Base-by-base conservation (phyloP, 2,329 filamentous ascomycete species). In the Sporothrix phasma region DNA sequence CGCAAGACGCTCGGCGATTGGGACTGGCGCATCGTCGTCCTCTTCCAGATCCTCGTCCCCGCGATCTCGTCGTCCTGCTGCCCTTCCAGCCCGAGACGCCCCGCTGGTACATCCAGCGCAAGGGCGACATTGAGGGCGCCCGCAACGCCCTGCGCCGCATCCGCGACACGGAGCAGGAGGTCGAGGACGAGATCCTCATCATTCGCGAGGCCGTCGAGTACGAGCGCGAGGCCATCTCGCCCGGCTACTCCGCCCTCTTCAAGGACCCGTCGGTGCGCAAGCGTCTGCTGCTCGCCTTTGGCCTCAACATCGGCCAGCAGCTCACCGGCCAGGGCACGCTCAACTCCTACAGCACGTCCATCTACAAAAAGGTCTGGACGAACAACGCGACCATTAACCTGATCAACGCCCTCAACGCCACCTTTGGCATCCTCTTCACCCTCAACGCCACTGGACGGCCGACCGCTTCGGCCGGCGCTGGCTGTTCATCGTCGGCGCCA, bases 331-430 rank as follows among this genome's bases (percentile, higher is more conserved):
- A 90, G 74, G 88, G 87, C 67, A 87, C 86, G 1, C 79, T 90
- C 68, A 90, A 89, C 79, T 81, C 82, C 3, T 90, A 90, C 78
- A 87, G 83, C 22, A 88, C 86, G n/a, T 82, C 84, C 69, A 87
- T 90, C 70, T 90, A 90, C 77, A 83, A 88, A 75, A 86, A 87
- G 72, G 82, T 89, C 26, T 90, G 87, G 78, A 79, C 76, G 26
- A 79, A 74, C 62, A 76, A 74, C 63, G 76, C 81, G 59, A 84
- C 80, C 24, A 88, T 89, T 72, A 85, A 85, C 67, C 78, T 90
- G 37, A 90, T 90, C 78, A 90, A 90, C 72, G 87, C 87, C 3
- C 78, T 90, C 62, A 90, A 89, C 72, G 87, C 86, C 46, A 90
- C 87, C 5, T 87, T 86, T 68, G 85, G 85, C 64, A 90, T 90